Conservation (phyloP, 768 basidiomycete genomes). For the Boletus subparvulus region DNA sequence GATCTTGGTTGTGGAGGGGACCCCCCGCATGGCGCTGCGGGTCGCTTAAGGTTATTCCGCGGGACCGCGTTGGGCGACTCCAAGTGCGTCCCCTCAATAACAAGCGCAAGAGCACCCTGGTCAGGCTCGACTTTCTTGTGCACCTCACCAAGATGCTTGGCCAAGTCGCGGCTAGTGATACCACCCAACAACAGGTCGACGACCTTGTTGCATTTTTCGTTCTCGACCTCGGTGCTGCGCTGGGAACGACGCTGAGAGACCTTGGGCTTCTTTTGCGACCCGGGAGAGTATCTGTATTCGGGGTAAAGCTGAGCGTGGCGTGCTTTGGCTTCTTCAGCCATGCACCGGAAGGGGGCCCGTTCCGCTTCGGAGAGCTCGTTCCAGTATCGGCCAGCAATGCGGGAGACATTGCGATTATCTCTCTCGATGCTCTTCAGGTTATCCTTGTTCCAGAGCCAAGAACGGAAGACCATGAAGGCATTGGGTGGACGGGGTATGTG, state of each 20-base stretch:
- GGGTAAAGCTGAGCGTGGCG: constrained; percentile 54
- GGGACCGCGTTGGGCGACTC: neutral
- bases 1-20: constrained; percentile 3
- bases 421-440: constrained; percentile 53
- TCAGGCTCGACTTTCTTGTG: neutral
- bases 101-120: neutral
- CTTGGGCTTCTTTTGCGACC: constrained; percentile 30
- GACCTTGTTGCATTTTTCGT: constrained; percentile 39
- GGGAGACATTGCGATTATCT: constrained; percentile 72
- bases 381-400: constrained; percentile 72
- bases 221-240: constrained; percentile 34
- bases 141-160: constrained; percentile 20
- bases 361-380: constrained; percentile 48
- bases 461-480: constrained; percentile 83
- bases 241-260: constrained; percentile 34
- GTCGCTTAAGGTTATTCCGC: constrained; percentile 10
- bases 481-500: constrained; percentile 80
- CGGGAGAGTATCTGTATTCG: constrained; percentile 63
- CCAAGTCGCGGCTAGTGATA: constrained; percentile 31
- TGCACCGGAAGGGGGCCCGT: constrained; percentile 44
- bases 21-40: neutral
- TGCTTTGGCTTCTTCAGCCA: constrained; percentile 47
- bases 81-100: neutral
- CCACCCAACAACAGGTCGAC: constrained; percentile 38
- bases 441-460: constrained; percentile 56